Evolutionary conservation across 2,329 filamentous ascomycete genomes (phyloP), one percentile per base, ranked within the genome.

Genomic region (Orbilia oligospora): DNA sequence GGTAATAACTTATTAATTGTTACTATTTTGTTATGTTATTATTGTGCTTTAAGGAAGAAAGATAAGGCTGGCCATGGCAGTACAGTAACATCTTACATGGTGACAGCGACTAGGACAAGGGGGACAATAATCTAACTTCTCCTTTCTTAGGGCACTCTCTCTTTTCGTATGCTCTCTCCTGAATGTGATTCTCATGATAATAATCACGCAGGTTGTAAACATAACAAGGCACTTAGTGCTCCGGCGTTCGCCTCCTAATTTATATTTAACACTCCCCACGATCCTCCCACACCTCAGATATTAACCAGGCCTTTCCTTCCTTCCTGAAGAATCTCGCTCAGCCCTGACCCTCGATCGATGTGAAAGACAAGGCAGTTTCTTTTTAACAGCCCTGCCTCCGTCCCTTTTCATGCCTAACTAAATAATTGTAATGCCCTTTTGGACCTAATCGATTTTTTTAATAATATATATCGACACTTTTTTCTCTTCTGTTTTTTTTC

Each of bases 201-300:
- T 71, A 77, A 77, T 77, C 73, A 77, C 73, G 65, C 73, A 77
- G 61, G 55, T 48, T 16, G 51, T 65, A 69, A 66, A 76, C 58
- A 71, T 67, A 38, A 46, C 66, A 58, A 70, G 58, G 56, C 56
- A 30, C 38, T 67, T 67, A 71, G 48, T n/a, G 49, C 61, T 53
- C 72, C 66, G 72, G 72, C 51, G 51, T 41, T 77, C 73, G 73
- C 73, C 73, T 77, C 73, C 65, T 65, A 71, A 77, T 71, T 77
- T 77, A 77, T 77, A 77, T 77, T 71, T 77, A 77, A 77, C 73
- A 71, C 51, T 67, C 73, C 55, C 71, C 71, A 71, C 66, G 66
- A 76, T 71, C 67, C 67, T 71, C 73, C 67, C 73, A 77, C 73
- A 77, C 72, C 73, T 30, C 41, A 63, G 16, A 71, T 33, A 69